phyloP scores from a whole-genome alignment of 805 yeast genomes.

The Barnettozyma sucrosica region DNA sequence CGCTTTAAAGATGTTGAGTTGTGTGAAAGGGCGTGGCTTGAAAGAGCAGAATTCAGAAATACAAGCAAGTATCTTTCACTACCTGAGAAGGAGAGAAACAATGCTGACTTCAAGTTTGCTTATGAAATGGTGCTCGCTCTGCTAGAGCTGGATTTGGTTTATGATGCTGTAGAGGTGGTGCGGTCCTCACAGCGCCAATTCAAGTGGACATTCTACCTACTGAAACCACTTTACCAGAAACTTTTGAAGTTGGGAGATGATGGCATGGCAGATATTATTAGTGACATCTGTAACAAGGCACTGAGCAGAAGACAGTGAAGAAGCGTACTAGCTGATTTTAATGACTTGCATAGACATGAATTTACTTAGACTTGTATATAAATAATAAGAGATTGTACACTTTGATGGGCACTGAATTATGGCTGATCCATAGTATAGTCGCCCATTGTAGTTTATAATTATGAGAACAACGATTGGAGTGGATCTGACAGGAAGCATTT shows the following conservation, averaged over 20 bases:
- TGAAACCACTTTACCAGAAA: slow-evolving; percentile 36
- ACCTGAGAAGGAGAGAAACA: slow-evolving; percentile 32
- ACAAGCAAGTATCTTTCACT: slow-evolving; percentile 42
- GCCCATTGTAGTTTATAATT: too few species aligned
- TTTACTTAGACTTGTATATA: background rate
- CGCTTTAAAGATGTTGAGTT: slow-evolving; percentile 46
- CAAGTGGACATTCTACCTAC: slow-evolving; percentile 54
- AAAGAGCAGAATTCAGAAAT: slow-evolving; percentile 69
- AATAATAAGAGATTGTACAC: background rate
- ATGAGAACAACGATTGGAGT: too few species aligned
- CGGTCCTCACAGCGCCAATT: slow-evolving; percentile 62
- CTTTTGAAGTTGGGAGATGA: slow-evolving; percentile 41
- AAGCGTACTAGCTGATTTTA: too few species aligned
- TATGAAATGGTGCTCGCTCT: slow-evolving; percentile 58
- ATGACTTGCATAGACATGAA: background rate
- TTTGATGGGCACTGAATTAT: background rate
- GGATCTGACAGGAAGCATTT: too few species aligned
- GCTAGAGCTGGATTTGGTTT: slow-evolving; percentile 45
- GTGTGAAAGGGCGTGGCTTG: slow-evolving; percentile 68
- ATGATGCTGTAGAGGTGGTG: slow-evolving; percentile 68
- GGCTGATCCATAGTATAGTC: too few species aligned
- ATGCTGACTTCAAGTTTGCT: slow-evolving; percentile 65
- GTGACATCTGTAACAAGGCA: slow-evolving; percentile 27
- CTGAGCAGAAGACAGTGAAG: slow-evolving; percentile 1
- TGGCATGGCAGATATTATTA: slow-evolving; percentile 26